These are phyloP conservation scores for Alternaria arborescens DNA, from an alignment of 2,329 filamentous ascomycete species.

Conservation along the genomic window DNA sequence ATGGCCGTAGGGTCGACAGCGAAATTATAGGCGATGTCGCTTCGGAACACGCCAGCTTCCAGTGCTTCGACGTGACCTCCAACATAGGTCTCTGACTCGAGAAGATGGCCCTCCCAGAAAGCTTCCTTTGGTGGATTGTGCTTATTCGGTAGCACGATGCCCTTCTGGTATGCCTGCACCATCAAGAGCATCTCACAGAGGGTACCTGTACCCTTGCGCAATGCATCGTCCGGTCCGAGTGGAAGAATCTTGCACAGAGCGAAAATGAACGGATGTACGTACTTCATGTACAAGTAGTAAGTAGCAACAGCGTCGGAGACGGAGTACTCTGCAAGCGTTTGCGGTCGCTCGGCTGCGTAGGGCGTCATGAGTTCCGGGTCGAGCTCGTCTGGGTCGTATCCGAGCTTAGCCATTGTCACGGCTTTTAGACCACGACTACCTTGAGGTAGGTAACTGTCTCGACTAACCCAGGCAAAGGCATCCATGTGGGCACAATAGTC, in stretches of 20 bases:
- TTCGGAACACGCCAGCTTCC: conserved; percentile 94
- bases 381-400: conserved; percentile 97
- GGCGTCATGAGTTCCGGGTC: conserved; percentile 98
- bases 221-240: conserved; percentile 87
- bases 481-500: conserved; percentile 98
- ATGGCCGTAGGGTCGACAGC: conserved; percentile 87
- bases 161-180: conserved; percentile 94
- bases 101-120: conserved; percentile 95
- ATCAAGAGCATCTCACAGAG: conserved; percentile 99
- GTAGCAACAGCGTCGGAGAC: conserved; percentile 98
- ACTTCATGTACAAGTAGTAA: conserved; percentile 99
- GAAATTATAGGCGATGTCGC: conserved; percentile 95
- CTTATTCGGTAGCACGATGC: conserved; percentile 95
- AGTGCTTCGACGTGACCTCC: conserved; percentile 99
- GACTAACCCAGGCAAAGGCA: conserved; percentile 98
- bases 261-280: conserved; percentile 99
- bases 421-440: conserved; percentile 97
- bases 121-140: conserved; percentile 89
- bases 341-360: conserved; percentile 84
- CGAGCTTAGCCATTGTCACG: conserved; percentile 96
- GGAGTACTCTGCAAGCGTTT: conserved; percentile 95
- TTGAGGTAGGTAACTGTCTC: conserved; percentile 96
- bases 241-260: conserved; percentile 97
- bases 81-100: conserved; percentile 98
- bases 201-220: conserved; percentile 96